Base-by-base conservation (phyloP, 768 basidiomycete genomes). In the Auricularia auricula-judae region DNA sequence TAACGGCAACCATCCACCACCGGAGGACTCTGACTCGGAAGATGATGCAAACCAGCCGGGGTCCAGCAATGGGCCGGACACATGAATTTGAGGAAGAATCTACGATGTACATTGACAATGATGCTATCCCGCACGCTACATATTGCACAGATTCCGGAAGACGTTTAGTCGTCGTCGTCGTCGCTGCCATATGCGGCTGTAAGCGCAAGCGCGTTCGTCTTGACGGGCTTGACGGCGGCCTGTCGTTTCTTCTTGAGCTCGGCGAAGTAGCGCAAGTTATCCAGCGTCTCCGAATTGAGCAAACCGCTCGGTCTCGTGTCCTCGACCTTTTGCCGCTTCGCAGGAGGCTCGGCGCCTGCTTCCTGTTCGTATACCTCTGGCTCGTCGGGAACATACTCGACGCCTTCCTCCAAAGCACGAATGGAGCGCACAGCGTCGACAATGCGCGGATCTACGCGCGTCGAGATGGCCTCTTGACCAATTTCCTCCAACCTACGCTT, bases 221-320 rank as follows among this genome's bases (percentile, higher is more conserved):
- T 23, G 11, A 8, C 56, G 34, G 56, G 16, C 56, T 59, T 59
- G 72, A 70, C 39, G 67, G 39, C 71, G 5, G 64, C 69, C 34
- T 82, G 86, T 67, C 86, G 86, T 67, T 84, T 79, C 76, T 86
- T 84, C 66, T 88, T 83, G 68, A 98, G 86, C 74, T 93, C 88
- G 7, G 94, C 87, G 72, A 97, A 93, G 71, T 92, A 95, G 73
- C 87, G 91, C 61, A 99, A 76, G 59, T 93, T 89, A 69, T 96
- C 92, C 33, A 98, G 72, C 11, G 96, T 90, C 69, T 96, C 93
- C 3, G 85, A 81, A 64, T 80, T 91, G 42, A 99, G 78, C 47
- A 99, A 74, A 0, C 93, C 88, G 35, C 70, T 73, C 1, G 82
- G 73, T 62, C 77, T 63, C 36, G 61, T 71, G 33, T 66, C 70